Percentiles rank a stretch among this genome's conserved stretches.
These are phyloP conservation scores for Hemileia vastatrix DNA, from an alignment of 1,284 basidiomycete species.

Conservation along the genomic window DNA sequence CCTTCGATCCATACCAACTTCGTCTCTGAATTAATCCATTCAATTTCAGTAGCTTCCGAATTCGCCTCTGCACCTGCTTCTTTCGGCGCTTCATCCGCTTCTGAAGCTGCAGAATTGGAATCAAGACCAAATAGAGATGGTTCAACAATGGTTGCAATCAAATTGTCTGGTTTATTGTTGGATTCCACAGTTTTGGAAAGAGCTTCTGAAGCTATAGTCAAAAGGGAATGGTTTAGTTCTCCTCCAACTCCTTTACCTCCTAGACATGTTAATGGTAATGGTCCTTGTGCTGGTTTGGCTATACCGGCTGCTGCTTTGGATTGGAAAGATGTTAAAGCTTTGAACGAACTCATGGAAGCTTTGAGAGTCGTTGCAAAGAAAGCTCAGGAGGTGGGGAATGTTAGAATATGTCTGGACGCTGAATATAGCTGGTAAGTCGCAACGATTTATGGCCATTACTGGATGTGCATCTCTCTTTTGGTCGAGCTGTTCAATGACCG, in stretches of 20 bases:
- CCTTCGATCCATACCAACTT: constrained; percentile 27
- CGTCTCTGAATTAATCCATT: constrained; percentile 31
- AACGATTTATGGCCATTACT: too few species aligned
- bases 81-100: constrained; percentile 24
- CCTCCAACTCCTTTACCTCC: constrained; percentile 33
- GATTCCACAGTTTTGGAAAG: constrained; percentile 34
- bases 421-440: constrained; percentile 34
- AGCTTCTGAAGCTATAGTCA: constrained; percentile 33
- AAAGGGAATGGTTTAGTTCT: constrained; percentile 33
- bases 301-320: constrained; percentile 32
- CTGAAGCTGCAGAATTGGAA: constrained; percentile 24
- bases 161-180: constrained; percentile 34
- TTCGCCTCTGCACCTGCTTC: constrained; percentile 25
- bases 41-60: constrained; percentile 30
- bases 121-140: constrained; percentile 28
- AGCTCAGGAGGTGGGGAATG: constrained; percentile 31
- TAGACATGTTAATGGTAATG: constrained; percentile 27
- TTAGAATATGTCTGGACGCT: constrained; percentile 35
- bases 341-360: constrained; percentile 32
- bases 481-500: too few species aligned
- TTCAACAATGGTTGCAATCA: constrained; percentile 37
- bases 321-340: constrained; percentile 29
- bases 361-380: constrained; percentile 29
- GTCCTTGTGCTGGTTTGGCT: constrained; percentile 32
- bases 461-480: too few species aligned